These are phyloP conservation scores for Talaromyces borbonicus DNA, from an alignment of 495 filamentous ascomycete species.

Conservation along the genomic window DNA sequence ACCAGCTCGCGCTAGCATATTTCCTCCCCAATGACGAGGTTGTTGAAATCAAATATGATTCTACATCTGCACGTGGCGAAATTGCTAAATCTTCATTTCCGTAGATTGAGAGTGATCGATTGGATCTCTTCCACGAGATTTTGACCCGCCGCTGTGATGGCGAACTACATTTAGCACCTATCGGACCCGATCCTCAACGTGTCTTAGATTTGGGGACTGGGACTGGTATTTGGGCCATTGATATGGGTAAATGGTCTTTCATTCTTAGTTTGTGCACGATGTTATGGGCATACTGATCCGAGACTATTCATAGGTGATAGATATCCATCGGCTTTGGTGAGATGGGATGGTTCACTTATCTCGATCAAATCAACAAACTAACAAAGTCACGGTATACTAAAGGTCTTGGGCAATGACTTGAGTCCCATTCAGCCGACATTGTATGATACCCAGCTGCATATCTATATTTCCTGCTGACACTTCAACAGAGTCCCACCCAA, in stretches of 20 bases:
- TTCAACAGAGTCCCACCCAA: constrained; percentile 34
- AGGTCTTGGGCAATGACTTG: constrained; percentile 9
- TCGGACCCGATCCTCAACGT: constrained; percentile 21
- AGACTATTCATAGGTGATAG: background rate
- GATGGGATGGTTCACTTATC: background rate
- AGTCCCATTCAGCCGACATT: constrained; percentile 8
- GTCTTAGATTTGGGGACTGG: constrained; percentile 33
- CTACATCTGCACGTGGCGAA: too few species aligned
- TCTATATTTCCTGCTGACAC: constrained; percentile 5
- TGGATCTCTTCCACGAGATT: constrained; percentile 57
- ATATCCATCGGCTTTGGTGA: constrained; percentile 4
- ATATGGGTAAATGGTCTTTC: constrained; percentile 26
- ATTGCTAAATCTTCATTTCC: constrained; percentile 4
- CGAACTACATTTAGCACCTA: constrained; percentile 43
- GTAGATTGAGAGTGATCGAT: constrained; percentile 19
- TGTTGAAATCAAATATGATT: too few species aligned
- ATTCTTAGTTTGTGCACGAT: too few species aligned
- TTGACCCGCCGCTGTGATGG: constrained; percentile 40
- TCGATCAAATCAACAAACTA: background rate
- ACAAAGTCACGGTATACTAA: background rate
- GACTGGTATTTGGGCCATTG: constrained; percentile 38
- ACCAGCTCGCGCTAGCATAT: constrained; percentile 19
- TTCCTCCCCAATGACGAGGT: constrained; percentile 42
- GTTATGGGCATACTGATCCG: too few species aligned
- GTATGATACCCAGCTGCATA: background rate